phyloP scores from a whole-genome alignment of 805 yeast species.

The Metschnikowia aberdeeniae region DNA sequence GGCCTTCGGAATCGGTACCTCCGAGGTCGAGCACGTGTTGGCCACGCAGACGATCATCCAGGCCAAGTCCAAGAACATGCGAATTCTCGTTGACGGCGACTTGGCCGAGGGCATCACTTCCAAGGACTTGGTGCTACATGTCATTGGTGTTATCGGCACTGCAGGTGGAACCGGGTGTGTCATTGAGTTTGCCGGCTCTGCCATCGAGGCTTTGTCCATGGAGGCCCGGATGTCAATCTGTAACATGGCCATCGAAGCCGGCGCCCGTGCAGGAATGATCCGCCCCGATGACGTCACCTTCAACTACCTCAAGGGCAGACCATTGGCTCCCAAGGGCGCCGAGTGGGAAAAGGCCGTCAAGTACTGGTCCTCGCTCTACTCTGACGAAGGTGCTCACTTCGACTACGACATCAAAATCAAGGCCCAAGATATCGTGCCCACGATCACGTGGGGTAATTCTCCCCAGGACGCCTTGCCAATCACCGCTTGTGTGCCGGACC shows the following conservation, averaged over 20 bases:
- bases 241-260: slow-evolving; percentile 98
- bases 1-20: slow-evolving; percentile 98
- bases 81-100: slow-evolving; percentile 80
- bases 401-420: slow-evolving; percentile 79
- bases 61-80: slow-evolving; percentile 94
- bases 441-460: slow-evolving; percentile 99
- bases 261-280: slow-evolving; percentile 99
- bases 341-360: slow-evolving; percentile 93
- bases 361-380: slow-evolving; percentile 85
- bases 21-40: slow-evolving; percentile 97
- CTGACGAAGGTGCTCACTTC: slow-evolving; percentile 88
- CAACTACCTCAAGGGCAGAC: slow-evolving; percentile 87
- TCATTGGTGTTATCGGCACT: slow-evolving; percentile 95
- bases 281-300: slow-evolving; percentile 90
- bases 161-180: slow-evolving; percentile 99
- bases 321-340: slow-evolving; percentile 88
- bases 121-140: slow-evolving; percentile 90
- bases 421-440: slow-evolving; percentile 86
- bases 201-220: slow-evolving; percentile 85
- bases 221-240: slow-evolving; percentile 99
- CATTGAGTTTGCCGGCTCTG: slow-evolving; percentile 94
- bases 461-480: slow-evolving; percentile 98
- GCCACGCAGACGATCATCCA: slow-evolving; percentile 97
- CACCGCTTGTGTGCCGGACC: slow-evolving; percentile 87
- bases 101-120: slow-evolving; percentile 88